Conservation (phyloP, 139 green algal species). For the Chlamydomonas sp. region DNA sequence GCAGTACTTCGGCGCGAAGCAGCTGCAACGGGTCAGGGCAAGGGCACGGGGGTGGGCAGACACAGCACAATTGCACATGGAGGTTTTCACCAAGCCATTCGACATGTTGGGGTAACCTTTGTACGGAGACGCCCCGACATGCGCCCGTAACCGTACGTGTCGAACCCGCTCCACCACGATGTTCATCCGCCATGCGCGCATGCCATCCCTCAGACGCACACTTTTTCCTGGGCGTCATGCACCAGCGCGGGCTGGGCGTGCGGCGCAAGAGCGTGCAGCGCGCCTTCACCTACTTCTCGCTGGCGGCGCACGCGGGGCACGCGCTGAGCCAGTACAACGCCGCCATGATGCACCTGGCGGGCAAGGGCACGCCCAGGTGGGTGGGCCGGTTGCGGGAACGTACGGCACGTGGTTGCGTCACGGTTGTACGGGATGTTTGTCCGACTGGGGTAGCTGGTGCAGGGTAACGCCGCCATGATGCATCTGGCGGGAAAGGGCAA, state of each 20-base stretch:
- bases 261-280: constrained; percentile 47
- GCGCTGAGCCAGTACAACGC: constrained; percentile 91
- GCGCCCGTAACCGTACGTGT: too few relatives aligned
- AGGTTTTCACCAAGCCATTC: too few relatives aligned
- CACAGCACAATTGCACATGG: not conserved
- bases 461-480: not conserved
- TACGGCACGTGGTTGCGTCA: too few relatives aligned
- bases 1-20: too few relatives aligned
- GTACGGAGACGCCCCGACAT: too few relatives aligned
- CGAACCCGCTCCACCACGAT: too few relatives aligned
- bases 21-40: constrained; percentile 41
- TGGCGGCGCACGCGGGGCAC: constrained; percentile 68
- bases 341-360: constrained; percentile 88
- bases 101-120: too few relatives aligned
- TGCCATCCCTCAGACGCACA: constrained; percentile 64
- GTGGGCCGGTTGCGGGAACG: not conserved
- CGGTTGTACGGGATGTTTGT: too few relatives aligned
- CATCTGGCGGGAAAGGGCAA: too few relatives aligned
- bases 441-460: not conserved
- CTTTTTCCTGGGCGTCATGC: constrained; percentile 87
- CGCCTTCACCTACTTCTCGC: constrained; percentile 47
- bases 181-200: not conserved
- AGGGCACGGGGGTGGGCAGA: constrained; percentile 17
- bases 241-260: constrained; percentile 68
- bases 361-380: constrained; percentile 63